These are phyloP conservation scores for Pseudogymnoascus sp. DNA, from an alignment of 2,329 filamentous ascomycete genomes.

Conservation along the genomic window DNA sequence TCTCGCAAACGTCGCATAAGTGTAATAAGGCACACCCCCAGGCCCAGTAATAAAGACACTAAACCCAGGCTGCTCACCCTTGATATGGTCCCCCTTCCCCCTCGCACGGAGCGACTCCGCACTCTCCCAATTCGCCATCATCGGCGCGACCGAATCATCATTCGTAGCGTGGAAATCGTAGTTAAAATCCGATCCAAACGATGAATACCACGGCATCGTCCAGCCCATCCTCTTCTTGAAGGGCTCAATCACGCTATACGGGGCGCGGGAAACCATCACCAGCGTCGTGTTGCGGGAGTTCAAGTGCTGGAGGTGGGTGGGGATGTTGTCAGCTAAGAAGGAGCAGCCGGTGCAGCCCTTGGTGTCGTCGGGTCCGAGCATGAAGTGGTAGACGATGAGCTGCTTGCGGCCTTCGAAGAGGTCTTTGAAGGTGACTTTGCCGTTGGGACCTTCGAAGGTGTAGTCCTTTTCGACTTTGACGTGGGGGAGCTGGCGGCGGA, in stretches of 20 bases:
- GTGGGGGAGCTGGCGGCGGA: slow-evolving; percentile 33
- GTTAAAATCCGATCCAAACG: slow-evolving; percentile 31
- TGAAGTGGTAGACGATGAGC: slow-evolving; percentile 39
- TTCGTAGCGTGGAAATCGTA: slow-evolving; percentile 33
- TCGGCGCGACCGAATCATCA: slow-evolving; percentile 23
- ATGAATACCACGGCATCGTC: slow-evolving; percentile 35
- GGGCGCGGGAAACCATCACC: slow-evolving; percentile 33
- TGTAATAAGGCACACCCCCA: slow-evolving; percentile 30
- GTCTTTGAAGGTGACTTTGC: slow-evolving; percentile 23
- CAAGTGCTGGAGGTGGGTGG: slow-evolving; percentile 31
- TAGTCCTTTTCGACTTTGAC: slow-evolving; percentile 32
- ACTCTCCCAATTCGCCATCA: slow-evolving; percentile 23
- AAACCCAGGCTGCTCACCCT: slow-evolving; percentile 31
- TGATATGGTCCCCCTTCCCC: slow-evolving; percentile 20
- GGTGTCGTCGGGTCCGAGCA: slow-evolving; percentile 32
- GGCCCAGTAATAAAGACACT: slow-evolving; percentile 30
- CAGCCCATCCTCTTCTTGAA: slow-evolving; percentile 34
- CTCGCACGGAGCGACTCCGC: neutral
- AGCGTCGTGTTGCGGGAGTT: slow-evolving; percentile 32
- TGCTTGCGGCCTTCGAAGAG: slow-evolving; percentile 31
- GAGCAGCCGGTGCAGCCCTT: slow-evolving; percentile 33
- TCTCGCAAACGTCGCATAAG: slow-evolving; percentile 30
- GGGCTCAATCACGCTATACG: slow-evolving; percentile 29
- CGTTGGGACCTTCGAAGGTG: slow-evolving; percentile 29
- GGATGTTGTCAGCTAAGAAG: slow-evolving; percentile 33